These are phyloP conservation scores for Hamigera avellanea DNA, from an alignment of 495 filamentous ascomycete genomes.

Conservation along the genomic window DNA sequence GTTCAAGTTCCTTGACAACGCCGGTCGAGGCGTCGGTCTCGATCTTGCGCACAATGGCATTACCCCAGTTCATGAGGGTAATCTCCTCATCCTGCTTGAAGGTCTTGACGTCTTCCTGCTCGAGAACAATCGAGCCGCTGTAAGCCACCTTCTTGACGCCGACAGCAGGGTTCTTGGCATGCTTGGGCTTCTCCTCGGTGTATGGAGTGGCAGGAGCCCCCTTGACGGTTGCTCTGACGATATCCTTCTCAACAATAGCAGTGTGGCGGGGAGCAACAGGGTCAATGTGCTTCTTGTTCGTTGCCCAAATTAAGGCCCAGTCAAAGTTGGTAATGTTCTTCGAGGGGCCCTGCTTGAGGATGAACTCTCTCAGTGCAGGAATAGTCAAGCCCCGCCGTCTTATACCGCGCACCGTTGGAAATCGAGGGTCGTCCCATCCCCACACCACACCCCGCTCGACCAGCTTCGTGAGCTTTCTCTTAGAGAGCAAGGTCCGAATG, in stretches of 20 bases:
- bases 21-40: conserved; percentile 39
- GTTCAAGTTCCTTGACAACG: conserved; percentile 53
- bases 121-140: conserved; percentile 58
- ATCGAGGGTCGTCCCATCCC: conserved; percentile 93
- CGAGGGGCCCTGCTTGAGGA: conserved; percentile 82
- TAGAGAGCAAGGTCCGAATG: conserved; percentile 77
- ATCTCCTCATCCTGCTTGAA: conserved; percentile 85
- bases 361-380: conserved; percentile 79
- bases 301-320: conserved; percentile 87
- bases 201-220: conserved; percentile 55
- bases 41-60: conserved; percentile 73
- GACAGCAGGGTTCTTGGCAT: conserved; percentile 75
- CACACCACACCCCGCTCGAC: conserved; percentile 77
- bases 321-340: conserved; percentile 84
- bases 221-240: conserved; percentile 55
- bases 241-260: conserved; percentile 55
- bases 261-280: conserved; percentile 79
- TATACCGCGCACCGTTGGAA: conserved; percentile 87
- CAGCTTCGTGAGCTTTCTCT: conserved; percentile 90
- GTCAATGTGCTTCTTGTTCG: conserved; percentile 93
- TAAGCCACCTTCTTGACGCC: conserved; percentile 78
- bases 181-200: conserved; percentile 66
- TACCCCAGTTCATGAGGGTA: conserved; percentile 93
- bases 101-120: conserved; percentile 73
- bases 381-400: conserved; percentile 85